Base-by-base conservation (phyloP, 768 basidiomycete genomes). In the Pisolithus microcarpus region DNA sequence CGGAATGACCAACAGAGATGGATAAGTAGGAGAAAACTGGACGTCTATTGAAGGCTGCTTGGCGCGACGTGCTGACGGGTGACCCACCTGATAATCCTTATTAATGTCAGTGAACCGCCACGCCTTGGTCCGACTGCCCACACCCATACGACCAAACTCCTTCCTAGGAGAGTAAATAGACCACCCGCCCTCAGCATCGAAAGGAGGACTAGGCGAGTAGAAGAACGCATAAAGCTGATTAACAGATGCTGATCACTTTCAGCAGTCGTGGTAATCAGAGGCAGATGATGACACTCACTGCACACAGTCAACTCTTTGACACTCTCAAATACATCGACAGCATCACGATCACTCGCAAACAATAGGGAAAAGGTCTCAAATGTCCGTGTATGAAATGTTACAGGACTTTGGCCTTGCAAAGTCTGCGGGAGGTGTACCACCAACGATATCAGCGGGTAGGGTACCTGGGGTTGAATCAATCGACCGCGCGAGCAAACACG, bases 51-150 rank as follows among this genome's bases (percentile, higher is more conserved):
- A 72, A 72, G 67, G 61, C 43, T 49, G 50, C 53, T 51, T 59
- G 45, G 21, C 50, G 45, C 38, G 50, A 18, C 26, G 50, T 42
- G 31, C 38, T 42, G 30, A 43, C 36, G 31, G 51, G 51, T 56
- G 13, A 77, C 78, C 65, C 69, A 94, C 92, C 60, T 82, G 73
- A 65, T 94, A 97, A 63, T 96, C 93, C 61, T 87, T 91, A 70
- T 99, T 99, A 62, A 98, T 81, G 65, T 93, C 89, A 7, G 92
- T 95, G 63, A 94, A 94, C 19, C 96, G 81, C 96, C 96, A 99
- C 10, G 94, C 87, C 66, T 90, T 95, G 4, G 87, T 87, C 28
- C 95, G 81, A 13, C 81, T 77, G 8, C 93, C 94, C 36, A 98
- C 77, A 9, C 96, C 96, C 91, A 97, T 97, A 15, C 96, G 80